Evolutionary conservation across 2,329 filamentous ascomycete genomes (phyloP).

Genomic region (Ophiocordyceps unilateralis): DNA sequence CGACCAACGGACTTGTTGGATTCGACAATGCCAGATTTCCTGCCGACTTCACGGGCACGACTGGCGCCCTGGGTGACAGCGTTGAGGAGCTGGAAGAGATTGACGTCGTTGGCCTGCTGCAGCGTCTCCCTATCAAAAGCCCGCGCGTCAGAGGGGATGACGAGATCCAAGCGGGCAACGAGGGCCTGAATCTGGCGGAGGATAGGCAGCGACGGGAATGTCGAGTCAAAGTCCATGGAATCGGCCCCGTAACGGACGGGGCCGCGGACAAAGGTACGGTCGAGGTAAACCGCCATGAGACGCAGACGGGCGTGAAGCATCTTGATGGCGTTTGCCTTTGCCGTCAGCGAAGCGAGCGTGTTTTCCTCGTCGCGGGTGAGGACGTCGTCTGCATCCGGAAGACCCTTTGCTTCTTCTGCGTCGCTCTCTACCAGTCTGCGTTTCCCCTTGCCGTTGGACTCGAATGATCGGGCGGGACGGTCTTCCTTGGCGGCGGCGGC

Average conservation of each 20-base stretch:
- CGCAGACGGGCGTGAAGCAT: constrained; percentile 70
- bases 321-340: constrained; percentile 83
- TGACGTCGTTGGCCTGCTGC: constrained; percentile 70
- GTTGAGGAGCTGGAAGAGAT: constrained; percentile 59
- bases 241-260: constrained; percentile 23
- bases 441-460: constrained; percentile 36
- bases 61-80: constrained; percentile 56
- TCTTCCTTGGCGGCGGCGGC: constrained; percentile 21
- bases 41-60: constrained; percentile 55
- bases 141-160: constrained; percentile 51
- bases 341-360: constrained; percentile 50
- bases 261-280: constrained; percentile 49
- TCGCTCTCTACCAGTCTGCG: constrained; percentile 19
- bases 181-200: constrained; percentile 81
- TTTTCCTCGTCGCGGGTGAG: constrained; percentile 44
- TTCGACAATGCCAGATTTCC: constrained; percentile 51
- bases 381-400: constrained; percentile 19
- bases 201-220: constrained; percentile 46
- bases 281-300: constrained; percentile 61
- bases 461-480: constrained; percentile 22
- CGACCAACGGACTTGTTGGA: constrained; percentile 9
- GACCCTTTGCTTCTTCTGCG: constrained; percentile 11
- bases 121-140: constrained; percentile 54
- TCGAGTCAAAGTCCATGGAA: constrained; percentile 19
- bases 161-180: constrained; percentile 64